A percentile compares a stretch with the other conserved stretches of the same genome.
Conservation (phyloP, 805 yeast species). For the Nematodospora valgi region DNA sequence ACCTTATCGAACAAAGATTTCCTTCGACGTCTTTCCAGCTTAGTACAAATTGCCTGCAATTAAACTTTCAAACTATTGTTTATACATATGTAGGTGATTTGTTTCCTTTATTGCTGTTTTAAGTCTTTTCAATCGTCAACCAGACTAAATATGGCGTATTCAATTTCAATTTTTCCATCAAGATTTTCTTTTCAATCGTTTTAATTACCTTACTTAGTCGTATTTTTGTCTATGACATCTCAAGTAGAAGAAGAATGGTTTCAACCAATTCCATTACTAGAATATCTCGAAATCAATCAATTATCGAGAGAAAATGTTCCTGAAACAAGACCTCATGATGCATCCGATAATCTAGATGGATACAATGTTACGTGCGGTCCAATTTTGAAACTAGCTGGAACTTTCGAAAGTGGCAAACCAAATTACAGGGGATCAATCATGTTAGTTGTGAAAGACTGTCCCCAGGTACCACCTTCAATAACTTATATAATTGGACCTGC, state of each 20-base stretch:
- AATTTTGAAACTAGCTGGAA: conserved; percentile 61
- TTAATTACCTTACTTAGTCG: too few relatives aligned
- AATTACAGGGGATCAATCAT: conserved; percentile 68
- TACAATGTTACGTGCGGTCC: conserved; percentile 74
- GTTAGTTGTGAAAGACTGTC: conserved; percentile 52
- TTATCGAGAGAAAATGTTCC: conserved; percentile 22
- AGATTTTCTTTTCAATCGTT: neutral
- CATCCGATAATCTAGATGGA: conserved; percentile 18
- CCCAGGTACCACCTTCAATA: conserved; percentile 22
- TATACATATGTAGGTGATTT: too few relatives aligned
- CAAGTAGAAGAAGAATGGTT: conserved; percentile 11
- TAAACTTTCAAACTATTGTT: too few relatives aligned
- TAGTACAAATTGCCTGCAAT: too few relatives aligned
- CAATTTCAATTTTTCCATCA: neutral
- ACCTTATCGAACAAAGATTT: too few relatives aligned
- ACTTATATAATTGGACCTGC: conserved; percentile 39
- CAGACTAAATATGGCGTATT: too few relatives aligned
- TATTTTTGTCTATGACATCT: too few relatives aligned
- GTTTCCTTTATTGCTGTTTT: too few relatives aligned
- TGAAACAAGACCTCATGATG: conserved; percentile 22
- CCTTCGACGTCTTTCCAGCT: too few relatives aligned
- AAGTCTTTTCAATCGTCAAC: too few relatives aligned
- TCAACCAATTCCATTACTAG: conserved; percentile 25
- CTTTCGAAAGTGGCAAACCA: conserved; percentile 45
- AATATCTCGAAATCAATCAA: conserved; percentile 26